Evolutionary conservation across 257 asterid species (phyloP), one percentile per base, ranked within the genome.

Genomic region (Ballota nigra): DNA sequence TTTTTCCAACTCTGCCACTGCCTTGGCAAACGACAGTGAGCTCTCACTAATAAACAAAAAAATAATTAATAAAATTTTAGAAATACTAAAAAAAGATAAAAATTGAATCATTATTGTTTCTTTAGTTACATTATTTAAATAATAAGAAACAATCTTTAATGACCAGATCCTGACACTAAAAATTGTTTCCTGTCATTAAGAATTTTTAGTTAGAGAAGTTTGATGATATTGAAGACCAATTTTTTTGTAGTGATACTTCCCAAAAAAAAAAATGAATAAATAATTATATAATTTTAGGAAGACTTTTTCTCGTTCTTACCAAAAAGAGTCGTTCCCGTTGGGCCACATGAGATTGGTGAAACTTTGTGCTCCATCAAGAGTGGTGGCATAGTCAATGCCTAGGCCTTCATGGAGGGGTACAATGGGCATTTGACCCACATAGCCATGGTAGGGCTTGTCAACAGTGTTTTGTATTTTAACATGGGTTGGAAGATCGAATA

Each of bases 341-440:
- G 88, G 88, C 92, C 96, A 90, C 96, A 86, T 86, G 84, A 87
- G 88, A 29, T 81, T 60, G 28, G 91, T 86, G 69, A 90, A 90
- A 63, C 67, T 78, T 66, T 80, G 83, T 72, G 82, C 86, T 31
- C 85, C 95, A 59, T 87, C 77, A 22, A 61, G 33, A 23, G 91
- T 86, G 68, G 86, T 86, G 45, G 95, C 89, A 63, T 88, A 85
- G 53, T 90, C 95, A 22, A 90, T 84, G 20, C 96, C 96, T 38
- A 86, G 55, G 62, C 87, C 88, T 78, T 90, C 96, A n/a, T 90
- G 83, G 68, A 87, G 88, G 45, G 96, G 96, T 43, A 88, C 83
- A 71, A 84, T 72, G 67, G 96, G 84, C 29, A 86, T 75, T 72
- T 84, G 91, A 18, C 96, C 96, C 41, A 90, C 87, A 51, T 90